Conservation (phyloP, 208 protist genomes). For the Blechomonas ayalai region DNA sequence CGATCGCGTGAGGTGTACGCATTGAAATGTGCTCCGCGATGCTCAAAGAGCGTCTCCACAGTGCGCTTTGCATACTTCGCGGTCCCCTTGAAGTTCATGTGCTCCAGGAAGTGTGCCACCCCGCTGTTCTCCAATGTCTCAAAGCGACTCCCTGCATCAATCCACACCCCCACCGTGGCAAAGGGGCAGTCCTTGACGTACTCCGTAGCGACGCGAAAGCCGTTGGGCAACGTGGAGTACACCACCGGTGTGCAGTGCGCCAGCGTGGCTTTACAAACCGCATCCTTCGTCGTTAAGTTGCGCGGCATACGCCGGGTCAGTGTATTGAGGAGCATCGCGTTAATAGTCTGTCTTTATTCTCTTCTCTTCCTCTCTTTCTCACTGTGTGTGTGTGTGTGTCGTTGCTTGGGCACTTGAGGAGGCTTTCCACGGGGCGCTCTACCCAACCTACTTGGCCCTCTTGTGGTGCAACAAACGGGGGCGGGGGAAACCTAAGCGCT, state of each 20-base stretch:
- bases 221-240: conserved; percentile 92
- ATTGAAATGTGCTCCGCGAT: conserved; percentile 97
- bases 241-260: conserved; percentile 70
- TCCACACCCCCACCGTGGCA: conserved; percentile 96
- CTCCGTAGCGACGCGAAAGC: conserved; percentile 97
- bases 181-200: conserved; percentile 86
- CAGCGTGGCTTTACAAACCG: conserved; percentile 35
- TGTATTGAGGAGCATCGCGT: too few species aligned
- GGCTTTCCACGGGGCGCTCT: too few species aligned
- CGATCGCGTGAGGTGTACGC: conserved; percentile 98
- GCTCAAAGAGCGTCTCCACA: conserved; percentile 95
- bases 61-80: conserved; percentile 79
- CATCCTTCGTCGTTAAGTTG: conserved; percentile 50
- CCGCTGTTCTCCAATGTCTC: conserved; percentile 97
- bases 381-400: conserved; percentile 1
- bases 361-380: conserved; percentile 1
- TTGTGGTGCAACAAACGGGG: too few species aligned
- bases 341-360: neutral
- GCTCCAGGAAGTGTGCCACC: conserved; percentile 98
- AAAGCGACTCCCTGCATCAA: conserved; percentile 96
- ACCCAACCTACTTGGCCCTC: too few species aligned
- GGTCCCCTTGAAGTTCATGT: conserved; percentile 99
- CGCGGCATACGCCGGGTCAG: conserved; percentile 21
- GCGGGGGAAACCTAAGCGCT: too few species aligned
- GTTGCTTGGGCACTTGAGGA: too few species aligned